A percentile compares a stretch with the other conserved stretches of the same genome.
These are phyloP conservation scores for Clonostachys chloroleuca DNA, from an alignment of 2,329 filamentous ascomycete species.

Conservation along the genomic window DNA sequence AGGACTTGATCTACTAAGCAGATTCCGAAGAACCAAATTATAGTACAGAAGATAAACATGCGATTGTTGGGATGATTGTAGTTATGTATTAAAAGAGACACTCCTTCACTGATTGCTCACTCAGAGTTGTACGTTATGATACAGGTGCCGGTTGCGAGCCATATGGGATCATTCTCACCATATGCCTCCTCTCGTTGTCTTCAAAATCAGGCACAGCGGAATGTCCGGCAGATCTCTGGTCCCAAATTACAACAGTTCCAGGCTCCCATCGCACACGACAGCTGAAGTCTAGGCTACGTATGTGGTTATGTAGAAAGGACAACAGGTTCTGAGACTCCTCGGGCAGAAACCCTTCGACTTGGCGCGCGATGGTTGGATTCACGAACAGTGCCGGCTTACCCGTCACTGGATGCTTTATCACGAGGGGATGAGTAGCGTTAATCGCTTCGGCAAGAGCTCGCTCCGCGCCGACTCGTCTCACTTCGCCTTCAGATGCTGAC, in stretches of 20 bases:
- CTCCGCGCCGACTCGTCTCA: conserved; percentile 72
- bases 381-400: conserved; percentile 76
- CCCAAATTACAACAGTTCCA: conserved; percentile 75
- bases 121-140: too few relatives aligned
- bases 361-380: conserved; percentile 60
- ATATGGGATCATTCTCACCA: conserved; percentile 73
- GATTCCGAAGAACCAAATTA: too few relatives aligned
- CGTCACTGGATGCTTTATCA: conserved; percentile 71
- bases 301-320: conserved; percentile 56
- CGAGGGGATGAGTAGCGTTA: conserved; percentile 68
- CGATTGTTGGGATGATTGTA: too few relatives aligned
- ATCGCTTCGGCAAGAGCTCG: conserved; percentile 51
- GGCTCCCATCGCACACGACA: conserved; percentile 68
- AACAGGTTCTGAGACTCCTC: conserved; percentile 72
- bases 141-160: conserved; percentile 42
- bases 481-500: conserved; percentile 30
- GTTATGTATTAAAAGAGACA: too few relatives aligned
- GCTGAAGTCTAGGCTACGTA: conserved; percentile 54
- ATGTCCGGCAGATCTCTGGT: conserved; percentile 72
- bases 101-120: too few relatives aligned
- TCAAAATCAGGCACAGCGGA: conserved; percentile 62
- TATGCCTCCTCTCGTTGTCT: conserved; percentile 39
- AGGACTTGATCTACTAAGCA: too few relatives aligned
- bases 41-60: too few relatives aligned
- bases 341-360: conserved; percentile 74